Conservation (phyloP, 2,329 filamentous ascomycete genomes). For the Calonectria hawksworthii region DNA sequence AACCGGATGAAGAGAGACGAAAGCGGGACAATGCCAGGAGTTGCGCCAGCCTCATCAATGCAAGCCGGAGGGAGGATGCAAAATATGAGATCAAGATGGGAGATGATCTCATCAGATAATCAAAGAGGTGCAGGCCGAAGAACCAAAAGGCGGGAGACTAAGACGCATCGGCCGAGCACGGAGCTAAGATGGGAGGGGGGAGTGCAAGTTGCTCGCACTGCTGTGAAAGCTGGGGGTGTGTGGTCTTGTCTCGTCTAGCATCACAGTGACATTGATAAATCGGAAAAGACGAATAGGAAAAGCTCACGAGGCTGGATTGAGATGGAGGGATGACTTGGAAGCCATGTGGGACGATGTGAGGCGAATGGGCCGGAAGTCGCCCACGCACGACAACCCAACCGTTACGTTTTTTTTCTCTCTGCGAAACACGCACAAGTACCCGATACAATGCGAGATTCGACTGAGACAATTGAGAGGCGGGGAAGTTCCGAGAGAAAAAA, state of each 20-base stretch:
- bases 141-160: not conserved
- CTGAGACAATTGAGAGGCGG: conserved; percentile 6
- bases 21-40: not conserved
- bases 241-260: not conserved
- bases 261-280: not conserved
- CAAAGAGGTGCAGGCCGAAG: conserved; percentile 19
- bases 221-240: not conserved
- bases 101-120: conserved; percentile 30
- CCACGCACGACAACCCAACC: not conserved
- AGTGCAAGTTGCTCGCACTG: conserved; percentile 9
- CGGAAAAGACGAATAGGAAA: conserved; percentile 11
- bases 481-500: conserved; percentile 12
- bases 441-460: conserved; percentile 12
- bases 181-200: not conserved
- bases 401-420: not conserved
- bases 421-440: conserved; percentile 12
- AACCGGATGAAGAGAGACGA: not conserved
- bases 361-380: not conserved
- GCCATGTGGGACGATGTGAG: conserved; percentile 19
- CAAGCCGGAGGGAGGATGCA: not conserved
- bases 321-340: conserved; percentile 5
- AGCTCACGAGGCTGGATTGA: not conserved
- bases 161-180: not conserved
- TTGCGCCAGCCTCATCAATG: conserved; percentile 25
- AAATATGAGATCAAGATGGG: conserved; percentile 2